phyloP scores from a whole-genome alignment of 2,329 filamentous ascomycete species.

The Colletotrichum nymphaeae region DNA sequence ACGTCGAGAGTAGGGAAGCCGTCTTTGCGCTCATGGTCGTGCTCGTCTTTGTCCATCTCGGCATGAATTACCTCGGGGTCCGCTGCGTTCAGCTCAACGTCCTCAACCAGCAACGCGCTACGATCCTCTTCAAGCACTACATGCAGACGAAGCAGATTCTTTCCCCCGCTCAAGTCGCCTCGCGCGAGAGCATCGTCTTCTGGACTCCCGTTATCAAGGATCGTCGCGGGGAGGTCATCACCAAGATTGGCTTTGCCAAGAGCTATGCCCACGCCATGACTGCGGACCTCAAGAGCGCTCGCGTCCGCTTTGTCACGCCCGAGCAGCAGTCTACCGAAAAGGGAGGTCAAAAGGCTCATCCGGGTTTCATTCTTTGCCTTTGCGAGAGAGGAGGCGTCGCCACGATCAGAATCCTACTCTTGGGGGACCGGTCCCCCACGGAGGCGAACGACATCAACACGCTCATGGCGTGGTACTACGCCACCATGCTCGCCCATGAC shows the following conservation, averaged over 20 bases:
- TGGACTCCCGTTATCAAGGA: slow-evolving; percentile 49
- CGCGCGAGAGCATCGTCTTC: slow-evolving; percentile 71
- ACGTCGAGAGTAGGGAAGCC: slow-evolving; percentile 74
- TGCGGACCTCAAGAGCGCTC: neutral
- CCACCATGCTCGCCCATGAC: neutral
- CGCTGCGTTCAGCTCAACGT: slow-evolving; percentile 84
- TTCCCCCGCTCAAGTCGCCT: slow-evolving; percentile 73
- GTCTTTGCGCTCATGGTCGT: slow-evolving; percentile 81
- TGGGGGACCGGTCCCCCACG: neutral
- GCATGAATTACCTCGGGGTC: slow-evolving; percentile 89
- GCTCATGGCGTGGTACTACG: slow-evolving; percentile 7
- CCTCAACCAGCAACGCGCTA: slow-evolving; percentile 88
- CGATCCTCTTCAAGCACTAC: slow-evolving; percentile 76
- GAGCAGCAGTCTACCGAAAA: too few species aligned
- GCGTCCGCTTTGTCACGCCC: neutral
- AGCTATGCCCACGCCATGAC: slow-evolving; percentile 51
- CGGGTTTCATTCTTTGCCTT: slow-evolving; percentile 4
- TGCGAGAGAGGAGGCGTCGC: neutral
- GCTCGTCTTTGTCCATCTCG: slow-evolving; percentile 81
- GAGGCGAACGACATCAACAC: neutral
- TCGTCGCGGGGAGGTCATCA: slow-evolving; percentile 39
- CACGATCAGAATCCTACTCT: slow-evolving; percentile 27
- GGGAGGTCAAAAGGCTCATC: neutral
- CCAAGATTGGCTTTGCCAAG: slow-evolving; percentile 53
- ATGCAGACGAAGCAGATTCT: slow-evolving; percentile 64